Evolutionary conservation across 805 yeast species (phyloP).

Genomic region (Wickerhamomyces bovis): DNA sequence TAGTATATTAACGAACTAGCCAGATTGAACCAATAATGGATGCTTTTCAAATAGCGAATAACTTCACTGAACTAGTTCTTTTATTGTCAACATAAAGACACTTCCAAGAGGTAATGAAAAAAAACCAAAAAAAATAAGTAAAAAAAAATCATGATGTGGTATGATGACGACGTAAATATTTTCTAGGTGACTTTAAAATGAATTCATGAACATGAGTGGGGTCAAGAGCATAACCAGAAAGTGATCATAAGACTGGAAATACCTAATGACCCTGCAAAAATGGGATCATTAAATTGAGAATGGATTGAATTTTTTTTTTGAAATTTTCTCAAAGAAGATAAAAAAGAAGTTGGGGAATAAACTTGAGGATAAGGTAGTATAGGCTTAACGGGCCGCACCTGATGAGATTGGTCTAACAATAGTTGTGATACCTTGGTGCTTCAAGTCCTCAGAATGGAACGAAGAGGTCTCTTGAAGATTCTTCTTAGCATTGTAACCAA

Average conservation of each 20-base stretch:
- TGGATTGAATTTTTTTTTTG: not conserved
- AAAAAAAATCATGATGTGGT: not conserved
- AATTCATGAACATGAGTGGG: not conserved
- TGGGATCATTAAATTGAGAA: not conserved
- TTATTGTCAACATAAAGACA: not conserved
- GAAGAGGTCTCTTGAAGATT: not conserved
- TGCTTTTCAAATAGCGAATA: too few species aligned
- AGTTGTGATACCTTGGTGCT: not conserved
- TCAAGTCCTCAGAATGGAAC: not conserved
- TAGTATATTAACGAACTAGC: not conserved
- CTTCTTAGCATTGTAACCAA: not conserved
- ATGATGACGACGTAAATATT: not conserved
- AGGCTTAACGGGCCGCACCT: not conserved
- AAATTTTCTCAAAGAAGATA: not conserved
- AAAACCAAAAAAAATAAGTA: not conserved
- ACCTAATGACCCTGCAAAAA: not conserved
- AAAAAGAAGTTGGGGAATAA: not conserved
- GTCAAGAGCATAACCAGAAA: not conserved
- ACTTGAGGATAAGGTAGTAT: not conserved
- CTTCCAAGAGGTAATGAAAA: not conserved
- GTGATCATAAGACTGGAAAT: not conserved
- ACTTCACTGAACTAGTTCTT: not conserved
- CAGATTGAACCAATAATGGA: too few species aligned
- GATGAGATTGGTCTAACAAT: not conserved
- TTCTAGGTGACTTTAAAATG: not conserved